Evolutionary conservation across 805 yeast species (phyloP).

Genomic region (Saccharomycopsis synnaedendra): DNA sequence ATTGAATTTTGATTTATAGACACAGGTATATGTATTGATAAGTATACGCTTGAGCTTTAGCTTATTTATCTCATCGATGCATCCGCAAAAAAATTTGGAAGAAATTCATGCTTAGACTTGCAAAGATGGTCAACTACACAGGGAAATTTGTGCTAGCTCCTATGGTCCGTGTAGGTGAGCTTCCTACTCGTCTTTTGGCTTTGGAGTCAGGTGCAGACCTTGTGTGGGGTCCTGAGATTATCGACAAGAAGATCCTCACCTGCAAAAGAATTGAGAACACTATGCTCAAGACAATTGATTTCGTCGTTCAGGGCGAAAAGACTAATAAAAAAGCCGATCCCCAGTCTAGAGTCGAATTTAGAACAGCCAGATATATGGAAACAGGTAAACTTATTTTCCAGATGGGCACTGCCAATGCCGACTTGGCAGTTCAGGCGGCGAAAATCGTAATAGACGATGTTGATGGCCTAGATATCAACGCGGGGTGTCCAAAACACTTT

Average conservation of each 20-base stretch:
- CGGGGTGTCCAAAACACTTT: conserved; percentile 97
- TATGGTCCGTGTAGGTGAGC: conserved; percentile 93
- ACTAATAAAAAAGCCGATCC: conserved; percentile 25
- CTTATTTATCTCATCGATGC: too few species aligned
- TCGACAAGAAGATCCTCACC: conserved; percentile 71
- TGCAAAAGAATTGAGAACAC: conserved; percentile 57
- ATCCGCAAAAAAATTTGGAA: too few species aligned
- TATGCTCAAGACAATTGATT: conserved; percentile 50
- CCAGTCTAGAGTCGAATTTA: conserved; percentile 46
- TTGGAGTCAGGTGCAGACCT: conserved; percentile 82
- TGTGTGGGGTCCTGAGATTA: conserved; percentile 92
- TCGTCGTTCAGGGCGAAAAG: conserved; percentile 21
- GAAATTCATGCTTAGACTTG: background rate
- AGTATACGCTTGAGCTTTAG: too few species aligned
- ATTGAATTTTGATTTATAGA: too few species aligned
- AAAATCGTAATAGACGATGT: conserved; percentile 72
- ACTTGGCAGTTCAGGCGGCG: conserved; percentile 83
- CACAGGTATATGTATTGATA: too few species aligned
- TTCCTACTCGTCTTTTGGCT: conserved; percentile 77
- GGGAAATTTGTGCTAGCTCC: conserved; percentile 88
- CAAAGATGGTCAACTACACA: conserved; percentile 42
- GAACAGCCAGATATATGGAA: conserved; percentile 60
- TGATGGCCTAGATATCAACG: conserved; percentile 85
- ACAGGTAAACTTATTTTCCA: conserved; percentile 69
- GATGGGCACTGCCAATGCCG: conserved; percentile 79